phyloP scores from a whole-genome alignment of 2,329 filamentous ascomycete species.

The Corniculantispora saksenae region DNA sequence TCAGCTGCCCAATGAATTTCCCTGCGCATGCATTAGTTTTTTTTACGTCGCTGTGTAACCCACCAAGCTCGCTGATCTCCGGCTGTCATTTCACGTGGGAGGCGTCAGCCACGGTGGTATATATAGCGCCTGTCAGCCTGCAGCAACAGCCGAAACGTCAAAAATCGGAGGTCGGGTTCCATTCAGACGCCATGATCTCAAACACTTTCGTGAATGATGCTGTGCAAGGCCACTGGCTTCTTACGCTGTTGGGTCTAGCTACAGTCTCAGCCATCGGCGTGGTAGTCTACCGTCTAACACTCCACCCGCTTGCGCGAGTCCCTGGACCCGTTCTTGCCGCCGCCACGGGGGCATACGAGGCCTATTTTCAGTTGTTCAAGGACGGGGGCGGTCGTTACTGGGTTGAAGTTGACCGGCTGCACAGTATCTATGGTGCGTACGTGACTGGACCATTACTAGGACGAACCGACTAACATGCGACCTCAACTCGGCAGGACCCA shows the following conservation, averaged over 20 bases:
- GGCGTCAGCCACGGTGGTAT: background rate
- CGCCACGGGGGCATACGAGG: slow-evolving; percentile 2
- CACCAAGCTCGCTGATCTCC: background rate
- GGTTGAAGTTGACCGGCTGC: slow-evolving; percentile 9
- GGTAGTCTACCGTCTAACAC: slow-evolving; percentile 1
- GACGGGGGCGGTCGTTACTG: slow-evolving; percentile 10
- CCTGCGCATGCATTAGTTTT: no score
- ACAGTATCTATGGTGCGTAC: background rate
- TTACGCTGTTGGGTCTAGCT: background rate
- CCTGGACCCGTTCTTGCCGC: background rate
- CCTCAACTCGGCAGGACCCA: background rate
- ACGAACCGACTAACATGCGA: background rate
- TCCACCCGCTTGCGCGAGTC: background rate
- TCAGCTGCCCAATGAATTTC: no score
- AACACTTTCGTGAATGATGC: background rate
- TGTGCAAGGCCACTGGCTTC: background rate
- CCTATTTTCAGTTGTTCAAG: slow-evolving; percentile 7
- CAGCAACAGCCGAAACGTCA: no score
- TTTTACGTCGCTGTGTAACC: background rate
- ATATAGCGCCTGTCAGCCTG: no score
- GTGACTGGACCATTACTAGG: background rate
- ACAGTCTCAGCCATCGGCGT: background rate
- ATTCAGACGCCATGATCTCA: no score
- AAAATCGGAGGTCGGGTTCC: no score
- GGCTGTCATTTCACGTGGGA: background rate